phyloP scores from a whole-genome alignment of 441 rosid genomes.

The Adansonia rubrostipa region DNA sequence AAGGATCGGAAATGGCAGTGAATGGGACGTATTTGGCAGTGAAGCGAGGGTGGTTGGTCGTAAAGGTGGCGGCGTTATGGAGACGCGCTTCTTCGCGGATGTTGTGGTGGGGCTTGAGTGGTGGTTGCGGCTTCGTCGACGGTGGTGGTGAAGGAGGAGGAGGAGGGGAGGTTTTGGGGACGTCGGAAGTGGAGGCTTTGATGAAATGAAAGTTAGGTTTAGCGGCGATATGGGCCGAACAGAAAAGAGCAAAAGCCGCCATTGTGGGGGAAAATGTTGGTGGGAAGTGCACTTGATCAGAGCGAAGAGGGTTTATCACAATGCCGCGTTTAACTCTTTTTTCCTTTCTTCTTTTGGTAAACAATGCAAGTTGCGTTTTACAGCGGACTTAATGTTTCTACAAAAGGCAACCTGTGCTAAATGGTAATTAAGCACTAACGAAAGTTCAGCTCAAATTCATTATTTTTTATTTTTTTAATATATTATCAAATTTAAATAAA shows the following conservation, averaged over 20 bases:
- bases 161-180: neutral
- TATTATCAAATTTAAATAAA: too few relatives aligned
- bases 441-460: too few relatives aligned
- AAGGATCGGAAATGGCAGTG: conserved; percentile 32
- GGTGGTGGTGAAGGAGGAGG: neutral
- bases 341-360: neutral
- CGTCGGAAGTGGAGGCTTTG: conserved; percentile 31
- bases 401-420: too few relatives aligned
- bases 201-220: conserved; percentile 17
- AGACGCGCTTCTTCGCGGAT: conserved; percentile 67
- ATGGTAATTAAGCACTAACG: too few relatives aligned
- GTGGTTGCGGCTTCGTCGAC: conserved; percentile 12
- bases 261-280: conserved; percentile 20
- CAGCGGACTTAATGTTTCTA: too few relatives aligned
- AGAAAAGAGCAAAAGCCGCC: conserved; percentile 38
- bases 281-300: neutral
- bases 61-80: conserved; percentile 29
- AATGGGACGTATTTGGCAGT: conserved; percentile 71
- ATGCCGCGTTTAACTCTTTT: neutral
- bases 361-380: neutral
- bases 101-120: conserved; percentile 30
- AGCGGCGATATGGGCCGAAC: neutral
- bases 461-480: too few relatives aligned
- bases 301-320: neutral
- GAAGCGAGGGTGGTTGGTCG: conserved; percentile 32